Percentiles rank a stretch among this genome's conserved stretches.
phyloP scores from a whole-genome alignment of 1,284 basidiomycete species.

The Boletus smithii region DNA sequence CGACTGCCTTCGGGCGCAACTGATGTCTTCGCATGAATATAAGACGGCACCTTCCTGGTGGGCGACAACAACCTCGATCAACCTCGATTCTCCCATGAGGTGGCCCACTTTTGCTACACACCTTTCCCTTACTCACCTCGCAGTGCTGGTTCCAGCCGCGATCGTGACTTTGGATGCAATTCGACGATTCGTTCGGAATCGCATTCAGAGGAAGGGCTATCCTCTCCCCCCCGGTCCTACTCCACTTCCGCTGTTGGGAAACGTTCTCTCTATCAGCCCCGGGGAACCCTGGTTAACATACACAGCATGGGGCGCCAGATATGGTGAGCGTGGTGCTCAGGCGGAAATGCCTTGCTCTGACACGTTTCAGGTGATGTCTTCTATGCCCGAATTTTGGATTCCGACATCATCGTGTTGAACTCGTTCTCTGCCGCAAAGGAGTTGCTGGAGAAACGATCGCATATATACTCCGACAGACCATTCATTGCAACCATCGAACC shows the following conservation, averaged over 20 bases:
- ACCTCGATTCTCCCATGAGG: too few species aligned
- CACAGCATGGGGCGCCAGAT: slow-evolving; percentile 1
- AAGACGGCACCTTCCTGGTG: too few species aligned
- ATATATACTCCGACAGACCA: slow-evolving; percentile 6
- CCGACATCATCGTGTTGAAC: slow-evolving; percentile 1
- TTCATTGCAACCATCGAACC: not conserved
- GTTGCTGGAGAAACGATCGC: slow-evolving; percentile 4
- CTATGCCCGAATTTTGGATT: slow-evolving; percentile 2
- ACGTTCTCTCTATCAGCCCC: not conserved
- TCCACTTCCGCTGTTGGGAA: slow-evolving; percentile 4
- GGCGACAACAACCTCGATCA: too few species aligned
- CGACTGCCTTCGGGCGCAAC: too few species aligned
- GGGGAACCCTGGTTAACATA: slow-evolving; percentile 1
- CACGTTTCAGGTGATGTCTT: slow-evolving; percentile 1
- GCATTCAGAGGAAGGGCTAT: not conserved
- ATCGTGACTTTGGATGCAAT: not conserved
- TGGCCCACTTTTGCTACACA: too few species aligned
- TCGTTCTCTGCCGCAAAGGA: not conserved
- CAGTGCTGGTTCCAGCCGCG: not conserved
- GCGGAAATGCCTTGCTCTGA: not conserved
- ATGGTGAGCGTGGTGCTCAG: not conserved
- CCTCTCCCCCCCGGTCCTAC: not conserved
- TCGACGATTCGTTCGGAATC: not conserved
- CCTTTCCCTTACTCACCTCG: not conserved
- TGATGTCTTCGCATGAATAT: too few species aligned